phyloP scores from a whole-genome alignment of 306 rosid genomes.

The Begonia masoniana region DNA sequence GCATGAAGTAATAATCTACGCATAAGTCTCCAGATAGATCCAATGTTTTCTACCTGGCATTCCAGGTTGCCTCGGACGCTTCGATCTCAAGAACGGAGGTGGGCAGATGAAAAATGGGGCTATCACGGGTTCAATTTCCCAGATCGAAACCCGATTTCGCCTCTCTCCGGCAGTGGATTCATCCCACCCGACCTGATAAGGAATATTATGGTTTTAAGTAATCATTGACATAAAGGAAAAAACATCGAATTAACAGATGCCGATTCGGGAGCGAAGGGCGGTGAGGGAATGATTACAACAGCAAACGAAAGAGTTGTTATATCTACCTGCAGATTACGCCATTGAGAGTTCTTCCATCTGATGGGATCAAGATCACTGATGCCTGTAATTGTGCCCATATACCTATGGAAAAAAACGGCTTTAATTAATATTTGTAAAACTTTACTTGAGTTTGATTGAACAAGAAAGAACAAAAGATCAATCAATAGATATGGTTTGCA shows the following conservation, averaged over 20 bases:
- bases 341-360: constrained; percentile 93
- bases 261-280: too few species aligned
- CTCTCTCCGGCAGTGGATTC: constrained; percentile 94
- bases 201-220: neutral
- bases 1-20: too few species aligned
- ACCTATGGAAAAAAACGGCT: constrained; percentile 31
- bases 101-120: constrained; percentile 97
- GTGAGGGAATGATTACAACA: too few species aligned
- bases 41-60: constrained; percentile 52
- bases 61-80: constrained; percentile 82
- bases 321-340: constrained; percentile 91
- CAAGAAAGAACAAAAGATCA: too few species aligned
- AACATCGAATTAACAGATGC: neutral
- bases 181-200: constrained; percentile 91
- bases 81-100: constrained; percentile 80
- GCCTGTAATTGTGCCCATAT: constrained; percentile 96
- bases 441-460: too few species aligned
- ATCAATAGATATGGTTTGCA: too few species aligned
- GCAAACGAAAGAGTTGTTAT: neutral
- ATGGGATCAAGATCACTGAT: constrained; percentile 80
- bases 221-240: neutral
- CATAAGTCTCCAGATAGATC: too few species aligned
- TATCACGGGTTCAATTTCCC: constrained; percentile 98
- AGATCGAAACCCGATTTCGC: constrained; percentile 72
- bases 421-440: too few species aligned